A percentile compares a stretch with the other conserved stretches of the same genome.
phyloP scores from a whole-genome alignment of 225 moss, liverwort and hornwort species.

The Neckera pumila region DNA sequence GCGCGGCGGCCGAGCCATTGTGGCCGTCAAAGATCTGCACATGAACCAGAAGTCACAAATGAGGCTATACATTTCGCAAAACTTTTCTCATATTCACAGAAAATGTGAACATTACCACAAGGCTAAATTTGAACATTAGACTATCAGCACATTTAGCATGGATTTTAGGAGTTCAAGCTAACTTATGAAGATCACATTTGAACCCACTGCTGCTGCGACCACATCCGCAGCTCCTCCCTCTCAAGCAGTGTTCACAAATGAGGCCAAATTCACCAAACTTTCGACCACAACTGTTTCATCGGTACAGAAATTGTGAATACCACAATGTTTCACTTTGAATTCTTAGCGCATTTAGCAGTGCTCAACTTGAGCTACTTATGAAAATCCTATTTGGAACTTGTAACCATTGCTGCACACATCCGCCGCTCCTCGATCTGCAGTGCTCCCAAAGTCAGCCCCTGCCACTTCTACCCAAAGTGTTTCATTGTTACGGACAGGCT shows the following conservation, averaged over 20 bases:
- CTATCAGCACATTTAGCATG: neutral
- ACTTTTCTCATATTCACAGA: neutral
- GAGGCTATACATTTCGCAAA: neutral
- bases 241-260: neutral
- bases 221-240: neutral
- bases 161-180: no score
- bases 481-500: neutral
- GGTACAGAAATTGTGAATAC: neutral
- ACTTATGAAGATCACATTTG: neutral
- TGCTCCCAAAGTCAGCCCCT: neutral
- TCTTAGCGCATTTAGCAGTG: neutral
- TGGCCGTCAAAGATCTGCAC: constrained; percentile 68
- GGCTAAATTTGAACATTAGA: neutral
- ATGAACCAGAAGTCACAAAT: neutral
- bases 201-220: neutral
- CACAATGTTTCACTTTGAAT: neutral
- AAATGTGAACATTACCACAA: neutral
- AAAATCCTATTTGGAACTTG: neutral
- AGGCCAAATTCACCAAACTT: neutral
- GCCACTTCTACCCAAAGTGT: neutral
- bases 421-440: neutral
- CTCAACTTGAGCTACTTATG: neutral
- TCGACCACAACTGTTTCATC: neutral
- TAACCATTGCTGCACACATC: neutral
- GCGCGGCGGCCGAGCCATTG: constrained; percentile 67